These are phyloP conservation scores for Secale cereale DNA, from an alignment of 176 grass and related monocot species.

Conservation along the genomic window DNA sequence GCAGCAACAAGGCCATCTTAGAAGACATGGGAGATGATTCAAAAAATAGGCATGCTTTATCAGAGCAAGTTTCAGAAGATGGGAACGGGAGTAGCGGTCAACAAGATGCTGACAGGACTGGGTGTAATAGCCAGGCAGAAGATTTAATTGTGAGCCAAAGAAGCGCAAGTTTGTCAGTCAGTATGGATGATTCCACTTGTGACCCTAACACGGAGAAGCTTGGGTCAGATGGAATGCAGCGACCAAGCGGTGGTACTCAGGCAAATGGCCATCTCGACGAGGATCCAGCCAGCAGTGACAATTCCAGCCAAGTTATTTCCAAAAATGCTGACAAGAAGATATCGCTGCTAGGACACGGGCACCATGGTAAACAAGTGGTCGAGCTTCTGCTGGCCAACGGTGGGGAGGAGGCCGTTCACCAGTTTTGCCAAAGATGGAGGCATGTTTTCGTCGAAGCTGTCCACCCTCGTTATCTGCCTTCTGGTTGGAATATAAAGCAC, in stretches of 20 bases:
- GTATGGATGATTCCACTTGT: slow-evolving; percentile 10
- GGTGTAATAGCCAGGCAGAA: neutral
- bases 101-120: neutral
- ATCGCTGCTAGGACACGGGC: slow-evolving; percentile 79
- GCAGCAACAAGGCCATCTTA: slow-evolving; percentile 14
- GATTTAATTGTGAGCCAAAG: slow-evolving; percentile 20
- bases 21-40: slow-evolving; percentile 31
- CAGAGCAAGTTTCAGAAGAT: slow-evolving; percentile 20
- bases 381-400: slow-evolving; percentile 56
- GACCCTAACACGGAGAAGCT: slow-evolving; percentile 7
- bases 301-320: slow-evolving; percentile 33
- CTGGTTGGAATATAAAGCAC: slow-evolving; percentile 86
- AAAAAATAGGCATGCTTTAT: slow-evolving; percentile 29
- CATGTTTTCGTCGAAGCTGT: slow-evolving; percentile 76
- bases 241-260: neutral
- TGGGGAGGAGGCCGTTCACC: slow-evolving; percentile 63
- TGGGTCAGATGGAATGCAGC: neutral
- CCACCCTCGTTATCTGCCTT: slow-evolving; percentile 77
- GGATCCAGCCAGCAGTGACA: slow-evolving; percentile 17
- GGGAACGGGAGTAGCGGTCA: slow-evolving; percentile 10
- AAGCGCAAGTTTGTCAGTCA: slow-evolving; percentile 19
- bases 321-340: slow-evolving; percentile 53
- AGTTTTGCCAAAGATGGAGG: slow-evolving; percentile 92
- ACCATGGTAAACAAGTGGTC: slow-evolving; percentile 85
- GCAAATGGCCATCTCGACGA: slow-evolving; percentile 26